A percentile compares a stretch with the other conserved stretches of the same genome.
Conservation (phyloP, 805 yeast genomes). For the Saccharomyces jurei region DNA sequence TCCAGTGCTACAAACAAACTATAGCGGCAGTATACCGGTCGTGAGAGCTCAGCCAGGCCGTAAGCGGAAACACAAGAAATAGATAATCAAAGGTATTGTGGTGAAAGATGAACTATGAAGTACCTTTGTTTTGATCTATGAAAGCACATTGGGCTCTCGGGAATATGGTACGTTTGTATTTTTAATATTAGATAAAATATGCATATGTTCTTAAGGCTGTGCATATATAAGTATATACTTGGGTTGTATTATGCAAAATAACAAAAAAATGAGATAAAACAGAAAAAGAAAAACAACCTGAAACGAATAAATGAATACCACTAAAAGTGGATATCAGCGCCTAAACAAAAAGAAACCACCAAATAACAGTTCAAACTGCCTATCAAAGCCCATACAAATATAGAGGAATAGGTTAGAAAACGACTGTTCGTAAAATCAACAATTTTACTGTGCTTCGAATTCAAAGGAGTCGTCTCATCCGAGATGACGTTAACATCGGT, state of each 20-base stretch:
- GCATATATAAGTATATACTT: conserved; percentile 1
- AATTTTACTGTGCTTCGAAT: conserved; percentile 16
- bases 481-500: conserved; percentile 5
- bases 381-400: conserved; percentile 61
- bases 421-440: conserved; percentile 68
- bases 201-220: neutral
- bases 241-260: neutral
- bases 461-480: conserved; percentile 26
- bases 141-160: neutral
- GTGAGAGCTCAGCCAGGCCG: conserved; percentile 24
- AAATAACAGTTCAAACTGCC: conserved; percentile 66
- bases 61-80: conserved; percentile 25
- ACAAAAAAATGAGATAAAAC: neutral
- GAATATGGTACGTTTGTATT: neutral
- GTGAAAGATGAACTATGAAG: neutral
- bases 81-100: neutral
- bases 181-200: neutral
- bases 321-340: conserved; percentile 45
- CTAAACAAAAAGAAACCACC: conserved; percentile 42
- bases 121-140: neutral
- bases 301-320: neutral
- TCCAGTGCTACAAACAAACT: conserved; percentile 68
- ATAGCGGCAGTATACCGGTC: conserved; percentile 74
- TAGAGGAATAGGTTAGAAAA: conserved; percentile 44
- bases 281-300: neutral